Evolutionary conservation across 306 rosid species (phyloP), one percentile per base, ranked within the genome.

Genomic region (Cicer pinnatifidum): DNA sequence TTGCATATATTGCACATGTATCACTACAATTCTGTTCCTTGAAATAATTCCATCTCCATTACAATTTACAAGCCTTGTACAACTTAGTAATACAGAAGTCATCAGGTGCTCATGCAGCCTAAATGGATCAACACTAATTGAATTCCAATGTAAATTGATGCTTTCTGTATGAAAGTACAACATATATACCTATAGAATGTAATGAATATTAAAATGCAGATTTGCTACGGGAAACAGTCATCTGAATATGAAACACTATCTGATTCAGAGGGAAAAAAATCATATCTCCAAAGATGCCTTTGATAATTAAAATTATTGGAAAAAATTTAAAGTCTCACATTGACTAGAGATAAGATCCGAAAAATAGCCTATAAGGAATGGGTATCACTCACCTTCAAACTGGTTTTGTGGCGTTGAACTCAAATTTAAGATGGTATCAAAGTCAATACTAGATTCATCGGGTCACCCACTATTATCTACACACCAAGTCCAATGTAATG

Each of bases 1-100:
- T 59, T 70, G 60, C 51, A 38, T 33, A 54, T 43, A 64, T 3
- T 10, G 52, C 70, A 8, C 6, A 3, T 23, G 78, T 37, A 23
- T 61, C 62, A 66, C 67, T 51, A 67, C 56, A 66, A 60, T 52
- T 60, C 48, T 62, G 70, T 40, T 84, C 45, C 67, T 39, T 46
- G 58, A 48, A 28, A 50, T 9, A 17, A 16, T 66, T 66, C 17
- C 76, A 57, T 66, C 56, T 65, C 37, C 64, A 56, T 12, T 65
- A 69, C 40, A 69, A 43, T 46, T 12, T 65, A 69, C 40, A 69
- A 43, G 45, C 38, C 19, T 8, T 17, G 52, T 40, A 66, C 44
- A 56, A 64, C 37, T 17, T 75, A 6, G 68, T 57, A 44, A 15
- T 47, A 71, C 11, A 59, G 58, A 57, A 20, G 38, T 20, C 44